Base-by-base conservation (phyloP, 495 filamentous ascomycete species). In the Podospora pseudopauciseta region DNA sequence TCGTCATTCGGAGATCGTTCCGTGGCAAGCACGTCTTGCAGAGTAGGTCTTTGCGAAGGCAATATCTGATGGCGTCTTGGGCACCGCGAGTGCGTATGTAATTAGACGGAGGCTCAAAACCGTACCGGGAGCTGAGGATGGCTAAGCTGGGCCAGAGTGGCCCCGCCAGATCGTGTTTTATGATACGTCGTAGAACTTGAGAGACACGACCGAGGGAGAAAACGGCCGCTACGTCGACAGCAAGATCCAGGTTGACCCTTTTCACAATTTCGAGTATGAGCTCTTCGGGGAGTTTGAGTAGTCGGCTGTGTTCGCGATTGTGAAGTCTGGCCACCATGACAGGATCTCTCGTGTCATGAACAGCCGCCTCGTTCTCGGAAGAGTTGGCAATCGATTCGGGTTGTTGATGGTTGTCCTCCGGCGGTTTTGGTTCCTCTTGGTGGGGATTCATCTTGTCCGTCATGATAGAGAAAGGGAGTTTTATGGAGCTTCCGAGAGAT, bases 1-100 rank as follows among this genome's bases (percentile, higher is more conserved):
- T 49, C 15, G 13, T 49, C 9, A 49, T 9, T 49, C 39, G 7
- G 39, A 49, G 39, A 49, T 49, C 39, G 13, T 16, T 49, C 39
- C 39, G 39, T 49, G 39, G 15, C 65, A 83, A 64, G 58, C 65
- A 60, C 65, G 65, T 54, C 39, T 55, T 34, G 23, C 44, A 23
- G 19, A 60, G 58, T 26, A 60, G 18, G 13, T 27, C 53, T 39
- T 60, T 23, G 39, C 39, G 13, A 13, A 49, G 39, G 15, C 7
- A 16, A 49, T 49, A 16, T 11, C 39, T 49, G 15, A 16, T 49
- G 2, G 15, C 15, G 15, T 49, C 13, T 3, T 49, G 39, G 15
- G 9, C 39, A 49, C 39, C 39, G 15, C 3, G 9, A 49, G 39
- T 49, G 5, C 39, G 5, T 7, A 32, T 5, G 7, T 5, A 7